Conservation (phyloP, 2,329 filamentous ascomycete genomes). For the Ambrosiella beaveri region DNA sequence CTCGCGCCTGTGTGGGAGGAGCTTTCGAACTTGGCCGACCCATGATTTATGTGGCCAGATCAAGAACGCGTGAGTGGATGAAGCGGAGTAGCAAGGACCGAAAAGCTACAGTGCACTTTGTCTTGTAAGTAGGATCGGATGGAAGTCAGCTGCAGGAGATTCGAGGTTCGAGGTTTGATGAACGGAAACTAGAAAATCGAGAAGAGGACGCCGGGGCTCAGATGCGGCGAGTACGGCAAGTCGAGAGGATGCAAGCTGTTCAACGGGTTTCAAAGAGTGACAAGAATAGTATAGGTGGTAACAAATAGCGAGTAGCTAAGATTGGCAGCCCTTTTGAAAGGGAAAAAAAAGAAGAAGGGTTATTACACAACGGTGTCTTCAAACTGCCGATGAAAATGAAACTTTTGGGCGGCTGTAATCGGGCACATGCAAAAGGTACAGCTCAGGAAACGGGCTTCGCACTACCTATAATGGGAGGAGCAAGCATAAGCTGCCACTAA, state of each 20-base stretch:
- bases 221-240: neutral
- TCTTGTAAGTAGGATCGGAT: neutral
- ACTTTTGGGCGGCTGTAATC: neutral
- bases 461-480: neutral
- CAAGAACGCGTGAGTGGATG: neutral
- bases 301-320: neutral
- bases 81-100: neutral
- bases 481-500: neutral
- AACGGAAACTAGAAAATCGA: neutral
- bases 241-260: neutral
- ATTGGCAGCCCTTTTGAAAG: neutral
- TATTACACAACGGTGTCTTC: neutral
- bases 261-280: neutral
- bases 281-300: neutral
- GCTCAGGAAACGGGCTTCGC: neutral
- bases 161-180: neutral
- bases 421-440: neutral
- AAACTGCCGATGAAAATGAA: neutral
- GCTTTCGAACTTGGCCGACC: conserved; percentile 5
- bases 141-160: neutral
- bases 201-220: neutral
- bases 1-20: neutral
- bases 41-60: neutral
- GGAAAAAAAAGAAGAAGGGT: neutral
- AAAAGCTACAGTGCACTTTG: too few relatives aligned